A percentile compares a stretch with the other conserved stretches of the same genome.
These are phyloP conservation scores for Annulohypoxylon bovei DNA, from an alignment of 495 filamentous ascomycete genomes.

Conservation along the genomic window DNA sequence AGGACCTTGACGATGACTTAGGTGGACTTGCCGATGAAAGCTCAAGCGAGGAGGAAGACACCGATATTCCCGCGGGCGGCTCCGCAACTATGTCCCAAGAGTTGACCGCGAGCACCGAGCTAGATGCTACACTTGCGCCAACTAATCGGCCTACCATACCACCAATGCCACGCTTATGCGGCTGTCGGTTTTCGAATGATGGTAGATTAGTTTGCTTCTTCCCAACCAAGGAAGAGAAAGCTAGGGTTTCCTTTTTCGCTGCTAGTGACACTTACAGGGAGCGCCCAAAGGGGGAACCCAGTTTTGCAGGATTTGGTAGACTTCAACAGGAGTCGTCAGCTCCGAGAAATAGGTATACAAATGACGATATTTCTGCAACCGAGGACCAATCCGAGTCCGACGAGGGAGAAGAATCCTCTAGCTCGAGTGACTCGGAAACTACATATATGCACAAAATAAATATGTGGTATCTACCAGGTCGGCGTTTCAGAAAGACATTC, in stretches of 20 bases:
- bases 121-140: slow-evolving; percentile 61
- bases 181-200: slow-evolving; percentile 78
- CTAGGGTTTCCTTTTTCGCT: slow-evolving; percentile 67
- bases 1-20: slow-evolving; percentile 70
- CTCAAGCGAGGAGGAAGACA: slow-evolving; percentile 89
- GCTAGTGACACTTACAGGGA: slow-evolving; percentile 69
- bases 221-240: slow-evolving; percentile 79
- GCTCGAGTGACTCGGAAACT: slow-evolving; percentile 76
- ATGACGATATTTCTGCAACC: slow-evolving; percentile 64
- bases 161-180: slow-evolving; percentile 77
- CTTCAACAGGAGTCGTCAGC: slow-evolving; percentile 63
- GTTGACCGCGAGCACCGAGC: slow-evolving; percentile 60
- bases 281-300: slow-evolving; percentile 69
- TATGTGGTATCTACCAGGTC: slow-evolving; percentile 57
- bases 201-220: slow-evolving; percentile 89
- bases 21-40: slow-evolving; percentile 68
- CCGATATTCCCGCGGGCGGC: slow-evolving; percentile 62
- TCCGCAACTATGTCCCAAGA: slow-evolving; percentile 67
- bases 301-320: slow-evolving; percentile 91
- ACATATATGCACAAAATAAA: slow-evolving; percentile 65
- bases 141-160: slow-evolving; percentile 79
- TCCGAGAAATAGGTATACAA: slow-evolving; percentile 54
- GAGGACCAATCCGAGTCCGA: slow-evolving; percentile 65
- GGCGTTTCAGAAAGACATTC: slow-evolving; percentile 56
- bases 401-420: slow-evolving; percentile 70